A percentile compares a stretch with the other conserved stretches of the same genome.
These are phyloP conservation scores for Paecilomyces niveus DNA, from an alignment of 2,329 filamentous ascomycete species.

Conservation along the genomic window DNA sequence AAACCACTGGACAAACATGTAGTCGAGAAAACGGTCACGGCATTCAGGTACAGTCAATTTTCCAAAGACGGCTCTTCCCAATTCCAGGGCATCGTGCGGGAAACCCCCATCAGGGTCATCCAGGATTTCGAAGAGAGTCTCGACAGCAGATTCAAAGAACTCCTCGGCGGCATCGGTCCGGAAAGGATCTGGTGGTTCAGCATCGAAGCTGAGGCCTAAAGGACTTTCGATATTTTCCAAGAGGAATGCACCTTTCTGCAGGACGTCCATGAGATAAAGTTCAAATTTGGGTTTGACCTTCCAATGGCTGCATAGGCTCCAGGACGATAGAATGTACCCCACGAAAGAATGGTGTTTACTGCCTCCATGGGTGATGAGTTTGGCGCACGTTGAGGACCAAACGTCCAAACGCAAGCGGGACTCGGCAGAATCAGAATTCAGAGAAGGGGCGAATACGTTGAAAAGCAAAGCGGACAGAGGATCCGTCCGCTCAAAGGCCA, in stretches of 20 bases:
- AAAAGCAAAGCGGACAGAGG: constrained; percentile 78
- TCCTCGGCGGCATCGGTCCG: constrained; percentile 77
- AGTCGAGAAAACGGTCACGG: constrained; percentile 68
- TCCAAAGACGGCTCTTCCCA: constrained; percentile 74
- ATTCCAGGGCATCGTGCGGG: constrained; percentile 73
- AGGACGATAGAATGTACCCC: constrained; percentile 77
- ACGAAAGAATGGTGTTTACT: constrained; percentile 73
- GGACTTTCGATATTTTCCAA: constrained; percentile 79
- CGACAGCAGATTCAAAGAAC: constrained; percentile 78
- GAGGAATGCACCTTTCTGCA: constrained; percentile 87
- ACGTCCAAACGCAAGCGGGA: constrained; percentile 71
- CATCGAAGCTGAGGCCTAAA: constrained; percentile 61
- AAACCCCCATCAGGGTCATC: constrained; percentile 84
- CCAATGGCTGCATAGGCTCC: constrained; percentile 83
- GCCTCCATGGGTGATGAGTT: constrained; percentile 70
- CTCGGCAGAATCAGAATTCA: constrained; percentile 73
- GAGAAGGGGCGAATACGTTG: constrained; percentile 81
- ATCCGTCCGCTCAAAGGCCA: constrained; percentile 85
- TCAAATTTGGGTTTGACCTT: constrained; percentile 83
- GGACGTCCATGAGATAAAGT: constrained; percentile 87
- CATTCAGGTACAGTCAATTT: constrained; percentile 64
- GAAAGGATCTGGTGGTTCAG: constrained; percentile 60
- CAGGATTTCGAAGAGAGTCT: constrained; percentile 75
- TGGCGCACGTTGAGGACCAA: constrained; percentile 83
- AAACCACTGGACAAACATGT: constrained; percentile 85